Evolutionary conservation across 1,284 basidiomycete genomes (phyloP).

Genomic region (Ustilago xerochloae): DNA sequence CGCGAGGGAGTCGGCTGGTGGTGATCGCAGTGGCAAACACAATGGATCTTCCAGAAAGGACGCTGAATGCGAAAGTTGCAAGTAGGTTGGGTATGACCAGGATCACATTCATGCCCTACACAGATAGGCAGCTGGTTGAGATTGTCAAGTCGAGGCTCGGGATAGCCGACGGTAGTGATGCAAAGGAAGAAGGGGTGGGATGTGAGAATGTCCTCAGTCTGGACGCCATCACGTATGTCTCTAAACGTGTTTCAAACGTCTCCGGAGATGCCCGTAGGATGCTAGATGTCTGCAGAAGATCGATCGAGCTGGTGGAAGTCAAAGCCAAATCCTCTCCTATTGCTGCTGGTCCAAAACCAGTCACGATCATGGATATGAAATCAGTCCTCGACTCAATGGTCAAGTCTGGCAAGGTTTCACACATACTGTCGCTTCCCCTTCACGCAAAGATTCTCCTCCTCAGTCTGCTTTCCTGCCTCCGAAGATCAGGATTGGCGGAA

Average conservation of each 20-base stretch:
- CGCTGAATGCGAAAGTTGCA: conserved; percentile 89
- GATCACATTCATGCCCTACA: conserved; percentile 94
- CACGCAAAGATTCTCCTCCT: conserved; percentile 71
- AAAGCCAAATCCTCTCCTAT: conserved; percentile 37
- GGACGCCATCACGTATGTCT: conserved; percentile 87
- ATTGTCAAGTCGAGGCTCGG: conserved; percentile 85
- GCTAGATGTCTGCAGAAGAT: conserved; percentile 84
- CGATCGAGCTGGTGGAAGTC: conserved; percentile 57
- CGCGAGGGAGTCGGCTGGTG: conserved; percentile 84
- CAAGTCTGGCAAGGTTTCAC: conserved; percentile 79
- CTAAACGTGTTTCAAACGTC: conserved; percentile 89
- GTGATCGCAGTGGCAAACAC: conserved; percentile 98
- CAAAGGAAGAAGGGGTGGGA: conserved; percentile 70
- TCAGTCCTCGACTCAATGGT: conserved; percentile 89
- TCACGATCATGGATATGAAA: conserved; percentile 80
- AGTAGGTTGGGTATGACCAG: conserved; percentile 94
- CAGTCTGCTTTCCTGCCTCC: conserved; percentile 83
- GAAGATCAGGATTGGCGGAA: conserved; percentile 86
- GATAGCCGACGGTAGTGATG: conserved; percentile 31
- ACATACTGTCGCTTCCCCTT: conserved; percentile 56
- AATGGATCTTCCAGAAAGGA: conserved; percentile 95
- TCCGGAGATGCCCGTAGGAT: conserved; percentile 94
- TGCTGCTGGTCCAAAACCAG: conserved; percentile 69
- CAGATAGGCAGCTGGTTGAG: conserved; percentile 80
- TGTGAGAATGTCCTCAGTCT: conserved; percentile 72